Conservation (phyloP, 2,329 filamentous ascomycete genomes). For the Microsporum ferrugineum region DNA sequence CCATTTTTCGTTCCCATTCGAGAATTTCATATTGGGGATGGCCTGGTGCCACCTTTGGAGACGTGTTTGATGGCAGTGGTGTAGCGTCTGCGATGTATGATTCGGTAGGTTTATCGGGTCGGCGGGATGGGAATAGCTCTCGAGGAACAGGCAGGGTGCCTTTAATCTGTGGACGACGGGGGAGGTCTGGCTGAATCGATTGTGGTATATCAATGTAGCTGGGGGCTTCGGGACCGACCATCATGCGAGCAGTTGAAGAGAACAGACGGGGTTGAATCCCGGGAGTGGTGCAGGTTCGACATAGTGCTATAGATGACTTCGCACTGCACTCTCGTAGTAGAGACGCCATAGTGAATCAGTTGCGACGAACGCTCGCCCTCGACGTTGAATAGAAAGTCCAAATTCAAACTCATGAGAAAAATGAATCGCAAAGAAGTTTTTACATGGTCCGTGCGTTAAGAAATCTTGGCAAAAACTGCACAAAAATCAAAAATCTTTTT, state of each 20-base stretch:
- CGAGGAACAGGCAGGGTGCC: conserved; percentile 76
- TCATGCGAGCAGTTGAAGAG: conserved; percentile 25
- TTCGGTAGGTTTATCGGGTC: conserved; percentile 48
- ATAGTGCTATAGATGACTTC: conserved; percentile 25
- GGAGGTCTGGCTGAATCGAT: conserved; percentile 57
- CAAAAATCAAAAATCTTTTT: conserved; percentile 21
- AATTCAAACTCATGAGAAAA: conserved; percentile 21
- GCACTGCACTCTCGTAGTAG: conserved; percentile 9
- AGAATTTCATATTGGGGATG: conserved; percentile 40
- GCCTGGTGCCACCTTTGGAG: conserved; percentile 23
- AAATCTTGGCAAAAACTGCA: conserved; percentile 10
- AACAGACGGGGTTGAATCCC: conserved; percentile 30
- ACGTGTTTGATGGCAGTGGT: conserved; percentile 37
- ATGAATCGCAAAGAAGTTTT: conserved; percentile 3
- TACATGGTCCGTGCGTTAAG: conserved; percentile 12
- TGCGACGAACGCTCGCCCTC: background rate
- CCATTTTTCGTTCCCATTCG: conserved; percentile 62
- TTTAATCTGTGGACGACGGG: conserved; percentile 45
- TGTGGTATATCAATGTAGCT: conserved; percentile 72
- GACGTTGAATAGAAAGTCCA: background rate
- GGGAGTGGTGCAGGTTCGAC: conserved; percentile 26
- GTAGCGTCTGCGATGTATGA: conserved; percentile 52
- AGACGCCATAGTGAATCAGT: conserved; percentile 10
- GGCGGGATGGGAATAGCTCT: conserved; percentile 57
- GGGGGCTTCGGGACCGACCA: conserved; percentile 63